Evolutionary conservation across 78 protist species (phyloP).

Genomic region (Bigelowiella natans): DNA sequence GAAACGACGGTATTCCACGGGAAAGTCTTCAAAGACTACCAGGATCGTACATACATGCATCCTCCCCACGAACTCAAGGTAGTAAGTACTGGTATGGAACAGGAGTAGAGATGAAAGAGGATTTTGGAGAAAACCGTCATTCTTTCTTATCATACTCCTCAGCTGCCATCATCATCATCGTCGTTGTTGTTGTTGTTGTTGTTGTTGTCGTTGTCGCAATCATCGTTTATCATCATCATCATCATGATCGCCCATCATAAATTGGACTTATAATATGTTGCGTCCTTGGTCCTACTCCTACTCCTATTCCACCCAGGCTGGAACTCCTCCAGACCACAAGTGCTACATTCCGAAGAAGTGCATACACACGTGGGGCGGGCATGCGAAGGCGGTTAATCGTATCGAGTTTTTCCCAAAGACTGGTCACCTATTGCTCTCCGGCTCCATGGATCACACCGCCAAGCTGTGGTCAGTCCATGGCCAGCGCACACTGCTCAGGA

Average conservation of each 20-base stretch:
- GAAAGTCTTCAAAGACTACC: background rate
- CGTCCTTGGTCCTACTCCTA: too few species aligned
- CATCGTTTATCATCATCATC: too few species aligned
- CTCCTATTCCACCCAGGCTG: background rate
- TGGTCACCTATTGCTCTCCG: background rate
- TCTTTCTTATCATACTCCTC: too few species aligned
- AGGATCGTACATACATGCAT: background rate
- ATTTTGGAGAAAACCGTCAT: too few species aligned
- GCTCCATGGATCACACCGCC: background rate
- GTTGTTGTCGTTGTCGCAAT: too few species aligned
- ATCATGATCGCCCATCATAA: too few species aligned
- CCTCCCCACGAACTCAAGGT: background rate
- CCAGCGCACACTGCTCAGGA: background rate
- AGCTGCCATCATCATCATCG: too few species aligned
- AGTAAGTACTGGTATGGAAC: too few species aligned
- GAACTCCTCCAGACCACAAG: background rate
- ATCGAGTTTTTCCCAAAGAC: constrained; percentile 7
- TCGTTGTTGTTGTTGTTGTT: too few species aligned
- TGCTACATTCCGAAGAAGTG: constrained; percentile 20
- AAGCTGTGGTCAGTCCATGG: background rate
- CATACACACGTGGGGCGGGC: constrained; percentile 18
- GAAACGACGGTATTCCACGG: background rate
- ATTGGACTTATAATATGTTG: too few species aligned
- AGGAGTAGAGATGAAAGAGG: too few species aligned
- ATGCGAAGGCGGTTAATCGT: background rate